These are phyloP conservation scores for Tuber microsphaerosporum DNA, from an alignment of 495 filamentous ascomycete species.

Conservation along the genomic window DNA sequence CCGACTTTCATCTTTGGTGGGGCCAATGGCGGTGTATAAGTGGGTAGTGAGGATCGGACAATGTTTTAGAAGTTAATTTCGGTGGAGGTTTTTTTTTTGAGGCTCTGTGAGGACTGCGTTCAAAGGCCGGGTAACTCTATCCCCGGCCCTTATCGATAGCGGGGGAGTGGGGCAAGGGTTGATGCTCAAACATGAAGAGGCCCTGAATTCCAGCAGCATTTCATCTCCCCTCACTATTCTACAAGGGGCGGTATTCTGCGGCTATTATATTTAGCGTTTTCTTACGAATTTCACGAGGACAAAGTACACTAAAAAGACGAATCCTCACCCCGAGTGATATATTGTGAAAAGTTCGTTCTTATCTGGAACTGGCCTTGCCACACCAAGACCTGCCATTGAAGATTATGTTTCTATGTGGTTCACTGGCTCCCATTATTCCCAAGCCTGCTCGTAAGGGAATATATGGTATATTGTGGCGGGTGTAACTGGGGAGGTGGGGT, in stretches of 20 bases:
- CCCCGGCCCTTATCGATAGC: not conserved
- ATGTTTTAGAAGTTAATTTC: constrained; percentile 10
- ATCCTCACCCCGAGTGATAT: not conserved
- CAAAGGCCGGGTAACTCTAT: constrained; percentile 21
- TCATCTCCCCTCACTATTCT: not conserved
- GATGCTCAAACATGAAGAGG: not conserved
- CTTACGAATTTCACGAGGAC: not conserved
- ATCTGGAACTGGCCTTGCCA: not conserved
- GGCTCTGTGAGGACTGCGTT: constrained; percentile 17
- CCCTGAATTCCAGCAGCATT: not conserved
- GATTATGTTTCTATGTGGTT: not conserved
- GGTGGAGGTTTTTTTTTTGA: constrained; percentile 14
- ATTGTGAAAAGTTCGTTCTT: not conserved
- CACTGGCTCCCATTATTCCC: constrained; percentile 3
- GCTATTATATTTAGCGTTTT: not conserved
- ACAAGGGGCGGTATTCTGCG: not conserved
- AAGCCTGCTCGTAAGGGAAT: not conserved
- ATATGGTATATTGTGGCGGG: not conserved
- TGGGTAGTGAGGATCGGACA: not conserved
- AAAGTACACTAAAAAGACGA: not conserved
- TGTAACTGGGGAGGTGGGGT: not conserved
- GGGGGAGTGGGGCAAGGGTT: not conserved
- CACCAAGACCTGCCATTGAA: not conserved
- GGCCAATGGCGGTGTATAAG: constrained; percentile 3
- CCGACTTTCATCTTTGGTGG: constrained; percentile 39